A percentile compares a stretch with the other conserved stretches of the same genome.
phyloP scores from a whole-genome alignment of 306 rosid species.

The Hylodesmum podocarpum region DNA sequence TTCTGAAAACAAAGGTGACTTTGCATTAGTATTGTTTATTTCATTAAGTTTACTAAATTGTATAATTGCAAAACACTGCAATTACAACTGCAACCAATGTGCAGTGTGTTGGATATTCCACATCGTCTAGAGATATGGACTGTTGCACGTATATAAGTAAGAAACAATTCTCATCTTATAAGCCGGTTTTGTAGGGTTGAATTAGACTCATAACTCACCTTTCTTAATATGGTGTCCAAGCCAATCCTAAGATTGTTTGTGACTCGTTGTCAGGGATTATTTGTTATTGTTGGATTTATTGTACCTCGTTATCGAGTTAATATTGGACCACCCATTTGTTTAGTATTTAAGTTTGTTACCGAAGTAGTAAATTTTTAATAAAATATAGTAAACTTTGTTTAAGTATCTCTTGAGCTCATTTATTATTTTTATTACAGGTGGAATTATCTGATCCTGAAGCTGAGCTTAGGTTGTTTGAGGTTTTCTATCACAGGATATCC shows the following conservation, averaged over 20 bases:
- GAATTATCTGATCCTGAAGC: constrained; percentile 79
- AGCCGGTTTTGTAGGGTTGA: no score
- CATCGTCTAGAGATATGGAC: no score
- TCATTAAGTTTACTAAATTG: background rate
- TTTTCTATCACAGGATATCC: constrained; percentile 90
- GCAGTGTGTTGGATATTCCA: background rate
- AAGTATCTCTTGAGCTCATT: background rate
- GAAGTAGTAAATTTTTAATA: background rate
- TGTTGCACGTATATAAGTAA: no score
- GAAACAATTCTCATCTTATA: no score
- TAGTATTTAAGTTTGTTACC: background rate
- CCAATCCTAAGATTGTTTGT: no score
- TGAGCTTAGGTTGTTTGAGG: constrained; percentile 91
- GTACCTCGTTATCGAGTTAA: no score
- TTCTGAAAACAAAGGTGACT: constrained; percentile 78
- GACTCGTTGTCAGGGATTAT: no score
- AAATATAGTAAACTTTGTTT: background rate
- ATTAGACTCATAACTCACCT: no score
- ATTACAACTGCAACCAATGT: background rate
- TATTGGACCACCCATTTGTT: no score
- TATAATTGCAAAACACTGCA: background rate
- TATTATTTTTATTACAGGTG: constrained; percentile 50
- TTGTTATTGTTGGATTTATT: no score
- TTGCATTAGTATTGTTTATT: background rate
- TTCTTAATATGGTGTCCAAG: no score